Evolutionary conservation across 2,329 filamentous ascomycete species (phyloP).

Genomic region (Exophiala bonariae): DNA sequence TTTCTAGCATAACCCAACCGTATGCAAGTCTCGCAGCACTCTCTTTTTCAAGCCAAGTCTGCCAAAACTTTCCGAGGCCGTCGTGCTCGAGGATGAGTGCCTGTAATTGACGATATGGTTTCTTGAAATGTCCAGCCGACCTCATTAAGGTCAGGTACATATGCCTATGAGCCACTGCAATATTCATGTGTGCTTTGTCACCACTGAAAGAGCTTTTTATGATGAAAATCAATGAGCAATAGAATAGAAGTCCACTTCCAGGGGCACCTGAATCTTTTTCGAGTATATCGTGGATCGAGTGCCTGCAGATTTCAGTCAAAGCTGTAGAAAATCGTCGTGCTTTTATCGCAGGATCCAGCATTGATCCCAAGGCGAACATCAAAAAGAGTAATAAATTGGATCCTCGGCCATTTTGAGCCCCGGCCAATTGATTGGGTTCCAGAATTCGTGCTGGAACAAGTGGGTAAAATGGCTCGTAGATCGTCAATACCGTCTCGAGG

Average conservation of each 20-base stretch:
- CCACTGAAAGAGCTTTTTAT: constrained; percentile 8
- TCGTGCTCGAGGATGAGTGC: background rate
- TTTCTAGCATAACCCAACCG: background rate
- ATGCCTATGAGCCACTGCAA: constrained; percentile 2
- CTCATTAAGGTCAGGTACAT: constrained; percentile 3
- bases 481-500: constrained; percentile 7
- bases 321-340: constrained; percentile 8
- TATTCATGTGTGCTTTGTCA: constrained; percentile 3
- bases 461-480: constrained; percentile 6
- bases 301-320: constrained; percentile 3
- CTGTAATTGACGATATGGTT: background rate
- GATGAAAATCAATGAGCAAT: background rate
- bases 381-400: constrained; percentile 4
- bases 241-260: background rate
- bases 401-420: background rate
- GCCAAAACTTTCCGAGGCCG: background rate
- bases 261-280: background rate
- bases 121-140: constrained; percentile 1
- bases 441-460: constrained; percentile 1
- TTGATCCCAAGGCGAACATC: constrained; percentile 9
- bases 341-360: constrained; percentile 6
- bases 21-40: constrained; percentile 1
- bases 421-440: constrained; percentile 2
- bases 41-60: constrained; percentile 4
- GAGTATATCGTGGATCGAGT: background rate